A percentile compares a stretch with the other conserved stretches of the same genome.
These are phyloP conservation scores for Diaporthe longicolla DNA, from an alignment of 2,329 filamentous ascomycete species.

Conservation along the genomic window DNA sequence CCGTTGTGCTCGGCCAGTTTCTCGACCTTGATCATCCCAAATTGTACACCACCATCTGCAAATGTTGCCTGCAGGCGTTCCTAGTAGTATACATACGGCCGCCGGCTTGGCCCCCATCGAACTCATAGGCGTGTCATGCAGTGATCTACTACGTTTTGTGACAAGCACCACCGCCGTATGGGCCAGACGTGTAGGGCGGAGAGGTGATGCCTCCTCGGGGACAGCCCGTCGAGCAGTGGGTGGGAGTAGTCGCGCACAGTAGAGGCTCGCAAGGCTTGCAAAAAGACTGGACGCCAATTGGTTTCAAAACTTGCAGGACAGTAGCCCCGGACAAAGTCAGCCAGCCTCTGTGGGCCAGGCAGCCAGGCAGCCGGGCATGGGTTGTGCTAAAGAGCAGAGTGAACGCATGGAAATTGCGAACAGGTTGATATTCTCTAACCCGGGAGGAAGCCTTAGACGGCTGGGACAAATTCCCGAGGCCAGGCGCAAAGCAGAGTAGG, in stretches of 20 bases:
- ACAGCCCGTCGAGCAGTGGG: slow-evolving; percentile 9
- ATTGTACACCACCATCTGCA: background rate
- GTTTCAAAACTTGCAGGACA: background rate
- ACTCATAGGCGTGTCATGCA: background rate
- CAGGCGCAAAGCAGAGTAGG: background rate
- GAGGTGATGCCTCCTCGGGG: slow-evolving; percentile 22
- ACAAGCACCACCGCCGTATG: slow-evolving; percentile 16
- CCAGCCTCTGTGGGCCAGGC: background rate
- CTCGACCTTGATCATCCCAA: background rate
- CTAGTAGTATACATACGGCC: background rate
- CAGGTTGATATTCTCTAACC: background rate
- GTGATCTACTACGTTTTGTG: background rate
- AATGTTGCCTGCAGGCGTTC: background rate
- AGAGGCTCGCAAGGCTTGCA: background rate
- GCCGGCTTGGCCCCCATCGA: background rate
- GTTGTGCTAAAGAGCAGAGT: background rate
- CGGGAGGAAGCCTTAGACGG: background rate
- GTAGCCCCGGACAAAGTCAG: background rate
- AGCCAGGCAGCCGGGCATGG: background rate
- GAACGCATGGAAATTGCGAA: background rate
- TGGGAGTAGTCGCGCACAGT: background rate
- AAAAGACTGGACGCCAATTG: background rate
- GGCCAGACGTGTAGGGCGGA: background rate
- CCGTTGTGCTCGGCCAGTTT: background rate
- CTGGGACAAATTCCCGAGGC: background rate